A percentile compares a stretch with the other conserved stretches of the same genome.
phyloP scores from a whole-genome alignment of 73 alveolate species.

The Tetrahymena elliotti region DNA sequence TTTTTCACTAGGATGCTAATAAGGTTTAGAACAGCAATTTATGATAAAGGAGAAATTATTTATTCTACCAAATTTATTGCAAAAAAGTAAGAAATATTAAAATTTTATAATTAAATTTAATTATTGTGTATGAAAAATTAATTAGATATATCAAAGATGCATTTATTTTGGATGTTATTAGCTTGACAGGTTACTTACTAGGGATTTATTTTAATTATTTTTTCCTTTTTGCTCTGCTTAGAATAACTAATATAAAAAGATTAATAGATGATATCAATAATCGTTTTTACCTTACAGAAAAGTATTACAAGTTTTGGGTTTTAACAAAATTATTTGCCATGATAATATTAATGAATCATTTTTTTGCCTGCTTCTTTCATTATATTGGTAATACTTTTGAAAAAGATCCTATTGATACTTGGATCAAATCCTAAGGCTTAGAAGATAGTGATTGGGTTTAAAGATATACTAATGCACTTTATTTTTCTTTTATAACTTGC shows the following conservation, averaged over 20 bases:
- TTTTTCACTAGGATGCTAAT: background rate
- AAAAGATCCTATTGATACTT: background rate
- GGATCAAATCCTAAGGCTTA: background rate
- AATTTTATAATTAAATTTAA: background rate
- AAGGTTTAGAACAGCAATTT: background rate
- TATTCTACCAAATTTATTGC: background rate
- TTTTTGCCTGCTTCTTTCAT: background rate
- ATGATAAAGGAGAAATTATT: background rate
- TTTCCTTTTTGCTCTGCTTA: background rate
- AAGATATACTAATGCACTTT: constrained; percentile 2
- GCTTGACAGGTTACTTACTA: background rate
- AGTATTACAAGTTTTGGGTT: background rate
- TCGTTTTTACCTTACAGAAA: background rate
- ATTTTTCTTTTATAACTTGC: constrained; percentile 16
- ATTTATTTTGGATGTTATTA: background rate
- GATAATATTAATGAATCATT: background rate
- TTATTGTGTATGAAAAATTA: background rate
- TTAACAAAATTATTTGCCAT: background rate
- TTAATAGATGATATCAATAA: background rate
- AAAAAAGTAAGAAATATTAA: background rate
- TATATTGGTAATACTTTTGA: background rate
- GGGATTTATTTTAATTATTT: background rate
- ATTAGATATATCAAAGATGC: background rate
- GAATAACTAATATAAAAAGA: background rate
- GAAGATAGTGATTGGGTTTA: background rate